Conservation (phyloP, 192 early-diverging fungal species). For the Coemansia sp. region DNA sequence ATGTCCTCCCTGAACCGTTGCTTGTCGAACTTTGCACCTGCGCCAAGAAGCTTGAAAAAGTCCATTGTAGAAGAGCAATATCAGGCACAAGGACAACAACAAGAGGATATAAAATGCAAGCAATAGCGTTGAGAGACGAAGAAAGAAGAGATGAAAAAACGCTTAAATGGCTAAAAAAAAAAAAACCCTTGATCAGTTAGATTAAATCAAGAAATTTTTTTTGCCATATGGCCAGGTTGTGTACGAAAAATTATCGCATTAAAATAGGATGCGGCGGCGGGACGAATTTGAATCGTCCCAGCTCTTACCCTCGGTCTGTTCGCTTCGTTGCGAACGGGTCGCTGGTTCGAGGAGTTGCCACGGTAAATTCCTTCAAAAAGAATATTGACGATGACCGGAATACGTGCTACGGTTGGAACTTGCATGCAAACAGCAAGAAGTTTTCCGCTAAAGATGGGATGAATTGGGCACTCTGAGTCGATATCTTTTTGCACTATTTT, state of each 20-base stretch:
- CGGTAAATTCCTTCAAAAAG: constrained; percentile 2
- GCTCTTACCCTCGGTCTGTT: too few relatives aligned
- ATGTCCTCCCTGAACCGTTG: constrained; percentile 80
- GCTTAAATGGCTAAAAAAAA: neutral
- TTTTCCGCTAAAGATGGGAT: constrained; percentile 2
- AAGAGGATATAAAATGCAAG: neutral
- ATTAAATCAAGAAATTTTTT: neutral
- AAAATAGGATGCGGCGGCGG: neutral
- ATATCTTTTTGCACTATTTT: too few relatives aligned
- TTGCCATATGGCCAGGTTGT: neutral
- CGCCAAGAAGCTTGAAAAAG: constrained; percentile 84
- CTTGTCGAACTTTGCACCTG: constrained; percentile 89
- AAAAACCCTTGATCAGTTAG: neutral
- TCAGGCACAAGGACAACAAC: neutral
- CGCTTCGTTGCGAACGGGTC: too few relatives aligned
- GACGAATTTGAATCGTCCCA: too few relatives aligned
- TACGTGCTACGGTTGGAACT: constrained; percentile 5
- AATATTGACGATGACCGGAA: constrained; percentile 11
- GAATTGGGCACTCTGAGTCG: constrained; percentile 12
- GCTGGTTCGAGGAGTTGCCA: neutral
- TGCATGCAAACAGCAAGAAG: constrained; percentile 12
- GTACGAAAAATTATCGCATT: neutral
- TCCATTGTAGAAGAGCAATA: constrained; percentile 48
- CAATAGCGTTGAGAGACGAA: neutral
- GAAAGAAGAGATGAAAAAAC: neutral